Evolutionary conservation across 2,329 filamentous ascomycete species (phyloP), one percentile per base, ranked within the genome.

Genomic region (Penicillium oxalicum): DNA sequence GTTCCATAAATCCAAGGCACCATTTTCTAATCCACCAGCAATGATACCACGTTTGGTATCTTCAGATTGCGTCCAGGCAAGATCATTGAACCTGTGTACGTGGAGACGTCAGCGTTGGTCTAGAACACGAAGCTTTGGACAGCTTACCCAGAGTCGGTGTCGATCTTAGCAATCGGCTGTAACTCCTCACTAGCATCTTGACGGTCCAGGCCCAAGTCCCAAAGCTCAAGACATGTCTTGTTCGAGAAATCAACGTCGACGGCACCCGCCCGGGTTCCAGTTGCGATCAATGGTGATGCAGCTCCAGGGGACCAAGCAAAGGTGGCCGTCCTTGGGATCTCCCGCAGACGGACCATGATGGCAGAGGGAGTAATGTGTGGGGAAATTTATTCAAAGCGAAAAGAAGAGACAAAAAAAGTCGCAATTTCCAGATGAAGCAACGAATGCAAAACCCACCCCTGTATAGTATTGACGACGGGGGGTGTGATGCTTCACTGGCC

Each of bases 241-340:
- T 93, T 93, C 27, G 93, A 97, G 73, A 98, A 98, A 71, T 97
- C 91, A 61, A 88, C 91, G 72, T 95, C 90, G 37, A 98, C 90
- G 61, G 93, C 93, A 55, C 93, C 93, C 53, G 93, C 91, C 61
- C 91, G 85, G 40, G 93, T 98, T 62, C 93, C 93, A 27, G 93
- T 98, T 52, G 89, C 91, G 56, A 98, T 77, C 60, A 95, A 78
- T 61, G 91, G 90, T 60, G 84, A 82, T 35, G 81, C 80, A 44
- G 88, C 75, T 61, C 84, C 87, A 26, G 91, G 87, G 60, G 89
- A 95, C 91, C 93, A 98, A 66, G 93, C 89, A 71, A 98, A 98
- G 64, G 91, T 87, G 71, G 91, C 93, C 64, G 93, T 98, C 74
- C 93, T 84, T 70, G 90, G 88, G 67, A 98, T 94, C 77, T 97